These are phyloP conservation scores for Panicum virgatum DNA, from an alignment of 202 grass and related monocot species.

Conservation along the genomic window DNA sequence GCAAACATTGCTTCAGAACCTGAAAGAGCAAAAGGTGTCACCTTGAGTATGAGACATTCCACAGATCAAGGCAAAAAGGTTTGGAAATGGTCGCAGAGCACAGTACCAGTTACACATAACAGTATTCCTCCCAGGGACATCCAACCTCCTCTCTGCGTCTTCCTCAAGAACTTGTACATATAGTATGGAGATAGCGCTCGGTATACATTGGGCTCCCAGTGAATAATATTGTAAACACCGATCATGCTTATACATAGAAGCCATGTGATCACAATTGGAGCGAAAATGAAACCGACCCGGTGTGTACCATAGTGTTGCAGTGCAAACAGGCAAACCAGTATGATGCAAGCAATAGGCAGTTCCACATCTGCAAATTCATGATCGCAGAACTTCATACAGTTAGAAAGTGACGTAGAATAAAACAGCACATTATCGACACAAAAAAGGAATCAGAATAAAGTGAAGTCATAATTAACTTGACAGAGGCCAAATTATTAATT, in stretches of 20 bases:
- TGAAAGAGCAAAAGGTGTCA: constrained; percentile 35
- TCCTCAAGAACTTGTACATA: constrained; percentile 96
- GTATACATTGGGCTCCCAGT: constrained; percentile 93
- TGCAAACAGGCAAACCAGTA: constrained; percentile 79
- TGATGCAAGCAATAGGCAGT: constrained; percentile 78
- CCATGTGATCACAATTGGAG: constrained; percentile 88
- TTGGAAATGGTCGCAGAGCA: background rate
- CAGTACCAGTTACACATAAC: constrained; percentile 85
- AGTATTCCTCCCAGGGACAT: constrained; percentile 99
- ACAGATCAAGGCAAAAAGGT: constrained; percentile 5
- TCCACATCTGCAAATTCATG: constrained; percentile 84
- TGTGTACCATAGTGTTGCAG: constrained; percentile 98
- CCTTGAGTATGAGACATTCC: constrained; percentile 11
- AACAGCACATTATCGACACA: constrained; percentile 19
- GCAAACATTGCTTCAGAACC: constrained; percentile 99
- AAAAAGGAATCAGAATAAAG: constrained; percentile 43
- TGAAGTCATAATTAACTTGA: constrained; percentile 20
- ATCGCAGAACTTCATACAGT: background rate
- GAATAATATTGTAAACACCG: constrained; percentile 85
- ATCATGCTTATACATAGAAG: constrained; percentile 93
- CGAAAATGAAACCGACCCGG: constrained; percentile 91
- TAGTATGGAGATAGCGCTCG: constrained; percentile 94
- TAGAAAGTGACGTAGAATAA: constrained; percentile 36
- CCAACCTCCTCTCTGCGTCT: constrained; percentile 93
- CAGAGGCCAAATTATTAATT: constrained; percentile 11